These are phyloP conservation scores for Thermomyces lanuginosus DNA, from an alignment of 2,329 filamentous ascomycete genomes.

Conservation along the genomic window DNA sequence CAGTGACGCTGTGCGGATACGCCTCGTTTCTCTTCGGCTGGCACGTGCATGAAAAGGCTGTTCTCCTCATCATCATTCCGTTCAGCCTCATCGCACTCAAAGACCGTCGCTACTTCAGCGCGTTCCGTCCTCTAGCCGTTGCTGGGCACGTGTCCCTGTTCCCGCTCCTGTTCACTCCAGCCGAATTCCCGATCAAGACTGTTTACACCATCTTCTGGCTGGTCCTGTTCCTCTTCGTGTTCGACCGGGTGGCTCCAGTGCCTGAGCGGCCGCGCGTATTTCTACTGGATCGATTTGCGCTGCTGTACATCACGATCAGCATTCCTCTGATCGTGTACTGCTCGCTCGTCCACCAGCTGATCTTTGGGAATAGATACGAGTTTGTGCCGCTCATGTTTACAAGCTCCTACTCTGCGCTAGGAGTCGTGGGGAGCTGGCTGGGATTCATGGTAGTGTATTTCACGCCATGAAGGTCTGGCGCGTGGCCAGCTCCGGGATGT, in stretches of 20 bases:
- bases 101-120: constrained; percentile 76
- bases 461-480: constrained; percentile 13
- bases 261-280: constrained; percentile 68
- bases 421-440: constrained; percentile 90
- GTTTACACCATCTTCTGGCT: constrained; percentile 90
- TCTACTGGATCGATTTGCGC: constrained; percentile 75
- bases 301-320: constrained; percentile 75
- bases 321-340: constrained; percentile 83
- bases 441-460: constrained; percentile 92
- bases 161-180: constrained; percentile 76
- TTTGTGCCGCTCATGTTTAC: constrained; percentile 96
- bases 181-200: constrained; percentile 87
- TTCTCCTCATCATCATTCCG: constrained; percentile 83
- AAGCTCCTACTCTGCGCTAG: constrained; percentile 82
- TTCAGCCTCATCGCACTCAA: constrained; percentile 84
- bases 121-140: constrained; percentile 81
- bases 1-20: constrained; percentile 84
- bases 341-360: constrained; percentile 63
- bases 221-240: constrained; percentile 65
- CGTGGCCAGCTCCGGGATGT: too few species aligned
- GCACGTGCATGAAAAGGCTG: constrained; percentile 97
- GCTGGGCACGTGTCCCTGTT: constrained; percentile 92
- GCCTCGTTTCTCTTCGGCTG: constrained; percentile 94
- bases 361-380: constrained; percentile 63
- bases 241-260: constrained; percentile 75